Conservation (phyloP, 306 rosid species). For the Urtica urens region DNA sequence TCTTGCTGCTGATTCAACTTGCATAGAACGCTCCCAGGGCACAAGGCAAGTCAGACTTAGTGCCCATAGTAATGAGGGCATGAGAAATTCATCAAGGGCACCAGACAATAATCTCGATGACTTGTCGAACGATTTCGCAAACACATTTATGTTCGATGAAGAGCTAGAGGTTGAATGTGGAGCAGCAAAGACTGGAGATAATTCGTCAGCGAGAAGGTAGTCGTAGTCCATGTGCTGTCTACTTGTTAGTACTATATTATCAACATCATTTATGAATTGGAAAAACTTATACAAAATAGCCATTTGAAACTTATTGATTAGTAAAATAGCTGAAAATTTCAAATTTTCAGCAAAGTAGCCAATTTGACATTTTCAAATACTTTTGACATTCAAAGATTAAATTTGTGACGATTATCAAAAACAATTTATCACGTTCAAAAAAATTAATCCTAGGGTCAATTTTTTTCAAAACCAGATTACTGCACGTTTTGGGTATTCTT, state of each 20-base stretch:
- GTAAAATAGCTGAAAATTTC: no score
- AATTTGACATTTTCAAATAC: no score
- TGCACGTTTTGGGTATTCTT: no score
- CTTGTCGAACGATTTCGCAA: slow-evolving; percentile 58
- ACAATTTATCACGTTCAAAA: no score
- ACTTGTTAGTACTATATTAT: background rate
- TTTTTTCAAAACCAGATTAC: no score
- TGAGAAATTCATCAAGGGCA: slow-evolving; percentile 18
- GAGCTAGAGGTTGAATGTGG: slow-evolving; percentile 83
- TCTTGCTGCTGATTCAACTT: slow-evolving; percentile 15
- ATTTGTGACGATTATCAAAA: no score
- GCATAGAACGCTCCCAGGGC: slow-evolving; percentile 22
- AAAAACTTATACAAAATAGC: no score
- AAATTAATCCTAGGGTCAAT: no score
- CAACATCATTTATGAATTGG: no score
- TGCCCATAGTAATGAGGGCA: slow-evolving; percentile 28
- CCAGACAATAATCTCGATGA: slow-evolving; percentile 35
- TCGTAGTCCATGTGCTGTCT: slow-evolving; percentile 7
- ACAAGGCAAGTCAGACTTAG: slow-evolving; percentile 9
- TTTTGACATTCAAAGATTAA: no score
- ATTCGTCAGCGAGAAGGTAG: slow-evolving; percentile 55
- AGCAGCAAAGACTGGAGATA: slow-evolving; percentile 33
- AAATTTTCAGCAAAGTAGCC: no score
- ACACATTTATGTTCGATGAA: slow-evolving; percentile 92
- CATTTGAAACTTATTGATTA: no score